A percentile compares a stretch with the other conserved stretches of the same genome.
Conservation (phyloP, 768 basidiomycete species). For the Sarcomyxa edulis region DNA sequence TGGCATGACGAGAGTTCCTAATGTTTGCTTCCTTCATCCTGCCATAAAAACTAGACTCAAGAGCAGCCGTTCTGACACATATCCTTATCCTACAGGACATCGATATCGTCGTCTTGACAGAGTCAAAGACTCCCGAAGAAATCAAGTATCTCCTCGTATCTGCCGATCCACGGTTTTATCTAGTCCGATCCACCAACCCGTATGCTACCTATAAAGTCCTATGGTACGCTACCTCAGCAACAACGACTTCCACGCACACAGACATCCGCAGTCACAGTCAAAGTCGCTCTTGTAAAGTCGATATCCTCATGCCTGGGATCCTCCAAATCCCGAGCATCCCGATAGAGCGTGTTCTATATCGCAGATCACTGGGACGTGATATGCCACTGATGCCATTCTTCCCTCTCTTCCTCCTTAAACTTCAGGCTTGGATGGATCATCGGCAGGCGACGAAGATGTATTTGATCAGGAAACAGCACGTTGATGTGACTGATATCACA, state of each 20-base stretch:
- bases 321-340: constrained; percentile 11
- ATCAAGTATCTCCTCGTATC: constrained; percentile 23
- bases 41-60: background rate
- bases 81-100: constrained; percentile 23
- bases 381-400: constrained; percentile 6
- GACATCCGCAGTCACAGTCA: background rate
- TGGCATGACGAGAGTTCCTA: background rate
- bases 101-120: constrained; percentile 27
- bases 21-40: background rate
- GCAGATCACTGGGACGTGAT: too few relatives aligned
- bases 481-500: constrained; percentile 1
- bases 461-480: background rate
- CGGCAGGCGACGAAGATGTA: background rate
- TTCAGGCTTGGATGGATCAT: constrained; percentile 5
- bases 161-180: constrained; percentile 19
- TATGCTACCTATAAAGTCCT: constrained; percentile 25
- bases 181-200: constrained; percentile 20
- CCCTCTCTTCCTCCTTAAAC: constrained; percentile 3
- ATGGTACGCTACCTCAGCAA: background rate
- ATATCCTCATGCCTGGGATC: constrained; percentile 11
- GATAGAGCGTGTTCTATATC: constrained; percentile 1
- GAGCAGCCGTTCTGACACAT: background rate
- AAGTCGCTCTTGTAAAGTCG: constrained; percentile 13
- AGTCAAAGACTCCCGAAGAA: constrained; percentile 15
- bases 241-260: background rate